Evolutionary conservation across 192 early-diverging fungal species (phyloP).

Genomic region (Diversispora epigaea): DNA sequence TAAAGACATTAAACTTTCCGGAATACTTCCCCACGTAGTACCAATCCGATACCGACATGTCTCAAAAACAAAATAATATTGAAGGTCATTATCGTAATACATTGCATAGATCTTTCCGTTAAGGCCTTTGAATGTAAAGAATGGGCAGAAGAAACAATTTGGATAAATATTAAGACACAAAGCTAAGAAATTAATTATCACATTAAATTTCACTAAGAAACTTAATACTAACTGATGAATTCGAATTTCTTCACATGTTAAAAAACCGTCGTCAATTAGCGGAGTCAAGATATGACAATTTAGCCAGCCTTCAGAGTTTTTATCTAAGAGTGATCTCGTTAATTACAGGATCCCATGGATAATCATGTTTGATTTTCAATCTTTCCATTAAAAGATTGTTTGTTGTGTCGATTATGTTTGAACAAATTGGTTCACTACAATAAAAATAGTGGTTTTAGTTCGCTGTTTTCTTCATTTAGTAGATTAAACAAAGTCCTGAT

Average conservation of each 20-base stretch:
- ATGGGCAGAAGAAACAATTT: not conserved
- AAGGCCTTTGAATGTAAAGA: not conserved
- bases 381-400: slow-evolving; percentile 20
- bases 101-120: slow-evolving; percentile 10
- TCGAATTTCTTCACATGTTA: slow-evolving; percentile 24
- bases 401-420: slow-evolving; percentile 20
- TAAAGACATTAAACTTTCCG: slow-evolving; percentile 3
- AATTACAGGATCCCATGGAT: not conserved
- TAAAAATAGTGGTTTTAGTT: not conserved
- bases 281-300: slow-evolving; percentile 12
- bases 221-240: not conserved
- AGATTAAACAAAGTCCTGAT: too few species aligned
- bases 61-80: slow-evolving; percentile 22
- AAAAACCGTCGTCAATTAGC: slow-evolving; percentile 24
- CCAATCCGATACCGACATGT: slow-evolving; percentile 14
- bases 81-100: slow-evolving; percentile 6
- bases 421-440: slow-evolving; percentile 20
- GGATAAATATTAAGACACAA: not conserved
- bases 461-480: too few species aligned
- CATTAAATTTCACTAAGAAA: not conserved
- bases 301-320: slow-evolving; percentile 8
- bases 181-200: not conserved
- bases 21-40: slow-evolving; percentile 7
- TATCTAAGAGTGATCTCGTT: not conserved
- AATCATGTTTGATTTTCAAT: slow-evolving; percentile 15